Evolutionary conservation across 169 alveolate species (phyloP).

Genomic region (Neospora caninum): DNA sequence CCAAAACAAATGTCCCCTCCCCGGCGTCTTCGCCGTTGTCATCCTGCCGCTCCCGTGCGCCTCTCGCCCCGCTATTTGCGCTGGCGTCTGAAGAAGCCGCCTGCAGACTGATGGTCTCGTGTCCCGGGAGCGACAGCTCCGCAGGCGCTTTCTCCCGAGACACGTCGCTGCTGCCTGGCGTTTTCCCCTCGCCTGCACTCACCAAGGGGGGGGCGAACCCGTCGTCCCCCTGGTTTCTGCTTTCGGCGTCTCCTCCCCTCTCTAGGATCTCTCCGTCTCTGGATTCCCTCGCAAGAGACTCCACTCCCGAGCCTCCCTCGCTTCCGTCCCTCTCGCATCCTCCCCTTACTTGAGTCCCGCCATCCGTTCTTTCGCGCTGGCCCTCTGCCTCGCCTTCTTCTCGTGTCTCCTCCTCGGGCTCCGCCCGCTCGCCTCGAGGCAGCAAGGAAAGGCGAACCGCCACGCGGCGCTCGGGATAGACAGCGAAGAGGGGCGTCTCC

Average conservation of each 20-base stretch:
- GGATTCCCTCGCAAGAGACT: neutral
- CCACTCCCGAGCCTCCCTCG: neutral
- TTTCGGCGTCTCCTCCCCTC: too few relatives aligned
- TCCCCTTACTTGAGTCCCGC: neutral
- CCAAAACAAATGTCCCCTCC: neutral
- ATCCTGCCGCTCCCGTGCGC: neutral
- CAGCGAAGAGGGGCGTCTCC: neutral
- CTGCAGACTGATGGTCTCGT: too few relatives aligned
- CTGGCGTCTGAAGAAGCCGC: neutral
- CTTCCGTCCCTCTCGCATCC: neutral
- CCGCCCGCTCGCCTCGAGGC: neutral
- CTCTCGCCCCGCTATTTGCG: neutral
- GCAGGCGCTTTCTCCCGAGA: too few relatives aligned
- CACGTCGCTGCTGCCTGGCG: too few relatives aligned
- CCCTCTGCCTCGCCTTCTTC: neutral
- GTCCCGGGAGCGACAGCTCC: too few relatives aligned
- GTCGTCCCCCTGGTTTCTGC: too few relatives aligned
- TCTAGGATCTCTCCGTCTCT: too few relatives aligned
- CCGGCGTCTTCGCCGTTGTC: neutral
- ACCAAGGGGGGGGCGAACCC: too few relatives aligned
- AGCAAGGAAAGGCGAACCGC: neutral
- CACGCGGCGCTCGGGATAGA: neutral
- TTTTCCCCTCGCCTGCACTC: too few relatives aligned
- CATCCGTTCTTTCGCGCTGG: neutral
- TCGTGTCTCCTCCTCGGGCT: neutral